Evolutionary conservation across 2,329 filamentous ascomycete genomes (phyloP).

Genomic region (Penicillium concentricum): DNA sequence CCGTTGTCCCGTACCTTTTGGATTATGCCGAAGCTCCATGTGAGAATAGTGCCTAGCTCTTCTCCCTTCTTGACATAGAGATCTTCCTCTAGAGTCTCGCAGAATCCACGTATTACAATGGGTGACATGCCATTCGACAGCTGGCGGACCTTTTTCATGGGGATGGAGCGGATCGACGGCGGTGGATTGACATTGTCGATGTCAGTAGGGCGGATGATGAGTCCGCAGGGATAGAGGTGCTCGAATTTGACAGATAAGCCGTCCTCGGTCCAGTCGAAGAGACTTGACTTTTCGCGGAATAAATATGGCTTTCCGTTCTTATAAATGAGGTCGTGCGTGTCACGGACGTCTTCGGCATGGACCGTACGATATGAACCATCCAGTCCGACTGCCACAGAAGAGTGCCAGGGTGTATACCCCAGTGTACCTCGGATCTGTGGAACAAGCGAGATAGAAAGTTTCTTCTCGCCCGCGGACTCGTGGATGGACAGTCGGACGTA

Average conservation of each 20-base stretch:
- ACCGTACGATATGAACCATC: constrained; percentile 27
- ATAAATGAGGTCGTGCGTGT: constrained; percentile 48
- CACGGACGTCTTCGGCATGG: constrained; percentile 28
- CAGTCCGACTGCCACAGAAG: constrained; percentile 31
- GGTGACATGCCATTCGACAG: constrained; percentile 55
- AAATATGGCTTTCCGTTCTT: constrained; percentile 49
- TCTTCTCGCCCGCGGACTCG: constrained; percentile 27
- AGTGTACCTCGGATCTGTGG: constrained; percentile 23
- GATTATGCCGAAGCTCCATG: constrained; percentile 56
- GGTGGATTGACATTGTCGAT: constrained; percentile 22
- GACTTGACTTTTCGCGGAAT: constrained; percentile 51
- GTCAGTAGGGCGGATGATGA: constrained; percentile 24
- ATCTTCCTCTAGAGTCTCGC: constrained; percentile 47
- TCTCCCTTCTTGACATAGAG: constrained; percentile 48
- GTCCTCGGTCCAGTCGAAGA: constrained; percentile 46
- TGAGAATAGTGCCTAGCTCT: constrained; percentile 50
- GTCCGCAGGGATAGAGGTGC: constrained; percentile 47
- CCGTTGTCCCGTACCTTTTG: constrained; percentile 54
- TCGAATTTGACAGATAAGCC: constrained; percentile 38
- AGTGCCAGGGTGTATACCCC: constrained; percentile 38
- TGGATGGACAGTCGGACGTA: constrained; percentile 33
- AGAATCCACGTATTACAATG: constrained; percentile 54
- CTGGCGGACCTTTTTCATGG: constrained; percentile 31
- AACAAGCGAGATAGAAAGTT: constrained; percentile 27
- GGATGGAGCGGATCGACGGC: constrained; percentile 23